Conservation (phyloP, 768 basidiomycete genomes). For the Jaapia argillacea region DNA sequence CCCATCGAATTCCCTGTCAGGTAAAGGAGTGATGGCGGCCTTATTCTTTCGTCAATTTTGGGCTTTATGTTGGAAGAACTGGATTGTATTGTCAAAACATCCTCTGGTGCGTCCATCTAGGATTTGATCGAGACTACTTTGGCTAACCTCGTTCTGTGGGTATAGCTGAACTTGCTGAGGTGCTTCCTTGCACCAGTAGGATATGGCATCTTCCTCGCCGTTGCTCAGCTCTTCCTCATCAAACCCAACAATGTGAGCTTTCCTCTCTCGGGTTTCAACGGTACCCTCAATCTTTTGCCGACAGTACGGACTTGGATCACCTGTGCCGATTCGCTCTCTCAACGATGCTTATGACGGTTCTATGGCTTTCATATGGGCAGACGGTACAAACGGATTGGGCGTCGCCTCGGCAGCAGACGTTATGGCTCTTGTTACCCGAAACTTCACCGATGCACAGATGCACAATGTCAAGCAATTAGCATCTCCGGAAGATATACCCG, state of each 20-base stretch:
- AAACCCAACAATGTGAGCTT: constrained; percentile 50
- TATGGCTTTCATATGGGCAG: constrained; percentile 53
- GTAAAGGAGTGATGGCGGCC: neutral
- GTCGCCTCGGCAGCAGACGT: constrained; percentile 47
- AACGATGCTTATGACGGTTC: constrained; percentile 41
- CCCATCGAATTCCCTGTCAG: no score
- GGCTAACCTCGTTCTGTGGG: constrained; percentile 3
- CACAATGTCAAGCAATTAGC: constrained; percentile 38
- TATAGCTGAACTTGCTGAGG: constrained; percentile 46
- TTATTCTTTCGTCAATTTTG: constrained; percentile 34
- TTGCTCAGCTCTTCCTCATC: constrained; percentile 49
- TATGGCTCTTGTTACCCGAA: constrained; percentile 46
- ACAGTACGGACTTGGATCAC: constrained; percentile 58
- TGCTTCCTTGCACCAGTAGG: constrained; percentile 56
- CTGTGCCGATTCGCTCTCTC: constrained; percentile 38
- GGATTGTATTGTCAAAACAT: constrained; percentile 61
- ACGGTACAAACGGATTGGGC: constrained; percentile 48
- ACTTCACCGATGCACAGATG: constrained; percentile 38
- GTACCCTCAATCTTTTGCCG: neutral
- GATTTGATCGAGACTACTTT: neutral
- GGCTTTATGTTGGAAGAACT: constrained; percentile 62
- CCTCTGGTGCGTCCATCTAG: constrained; percentile 37
- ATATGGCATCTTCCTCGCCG: constrained; percentile 57
- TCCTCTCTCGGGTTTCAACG: no score
- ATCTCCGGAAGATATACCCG: constrained; percentile 37